Base-by-base conservation (phyloP, 345 rosid species). In the Euphorbia peplus region DNA sequence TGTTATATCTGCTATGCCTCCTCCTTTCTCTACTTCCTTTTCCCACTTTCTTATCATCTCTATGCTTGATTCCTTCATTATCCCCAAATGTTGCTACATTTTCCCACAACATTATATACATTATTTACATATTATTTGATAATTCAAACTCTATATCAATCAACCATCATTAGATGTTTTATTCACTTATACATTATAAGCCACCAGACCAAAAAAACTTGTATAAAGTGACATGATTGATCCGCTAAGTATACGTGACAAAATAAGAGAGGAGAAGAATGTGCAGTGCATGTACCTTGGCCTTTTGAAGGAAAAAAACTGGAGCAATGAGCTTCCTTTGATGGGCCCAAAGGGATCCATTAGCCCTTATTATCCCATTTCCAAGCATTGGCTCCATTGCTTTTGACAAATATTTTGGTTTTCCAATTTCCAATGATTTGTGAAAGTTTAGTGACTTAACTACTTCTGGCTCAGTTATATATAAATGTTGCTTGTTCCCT, bases 251-350 rank as follows among this genome's bases (percentile, higher is more conserved):
- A n/a, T n/a, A n/a, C n/a, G n/a, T n/a, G n/a, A n/a, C n/a, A n/a
- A n/a, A n/a, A n/a, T n/a, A n/a, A 18, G 21, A 10, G 2, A 25
- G 19, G 29, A 19, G 1, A 42, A 14, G 3, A 21, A 57, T 26
- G 13, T 1, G n/a, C 9, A 15, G 1, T n/a, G n/a, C n/a, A n/a
- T n/a, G 6, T 72, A 75, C 80, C 80, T 71, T 76, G 14, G 75
- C 76, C 60, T 76, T 74, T 60, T 71, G 71, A 10, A 37, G 67
- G 72, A 73, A 77, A 53, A 77, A 71, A 37, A 64, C 66, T 16
- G 81, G 78, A 60, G 83, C 81, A 48, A 77, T 71, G 35, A 80
- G 64, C 67, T 69, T 80, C 51, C 81, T 64, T 63, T 77, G 79
- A 21, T 21, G 53, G 21, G 74, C 72, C 81, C 84, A 77, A n/a